Base-by-base conservation (phyloP, 805 yeast genomes). In the Candida maesae region DNA sequence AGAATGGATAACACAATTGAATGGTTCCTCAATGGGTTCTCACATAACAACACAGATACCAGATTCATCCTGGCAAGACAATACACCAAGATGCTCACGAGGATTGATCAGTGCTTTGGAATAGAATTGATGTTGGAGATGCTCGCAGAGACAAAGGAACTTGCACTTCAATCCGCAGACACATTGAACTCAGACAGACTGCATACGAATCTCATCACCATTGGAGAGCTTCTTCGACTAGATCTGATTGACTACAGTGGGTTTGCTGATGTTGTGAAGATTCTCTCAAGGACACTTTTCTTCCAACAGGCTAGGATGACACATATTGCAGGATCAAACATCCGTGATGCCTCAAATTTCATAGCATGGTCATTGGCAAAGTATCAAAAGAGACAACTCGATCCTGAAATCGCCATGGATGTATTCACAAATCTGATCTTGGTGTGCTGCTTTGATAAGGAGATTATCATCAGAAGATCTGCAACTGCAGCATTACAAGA, bases 401-500 rank as follows among this genome's bases (percentile, higher is more conserved):
- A 46, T 1, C 41, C 54, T 1, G 50, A 50, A 0, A 25, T 51
- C 1, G 36, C 52, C 20, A 15, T 47, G 2, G 38, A 38, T 1
- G 29, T 66, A 1, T 64, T 66, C 37, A 45, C 49, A 2, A 45
- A 50, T 11, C 58, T 86, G 19, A 52, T 84, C 3, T 57, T 70
- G 10, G 70, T 78, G 1, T 64, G 81, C 8, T 68, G 86, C 36
- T 81, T 82, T 55, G 98, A 90, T 56, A 64, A 70, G 17, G 96
- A 89, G 40, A 65, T 87, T 15, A 71, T 80, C 44, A 75, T 89
- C 6, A 68, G 96, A 41, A 68, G 95, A 42, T 90, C 96, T 14
- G 81, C 90, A 1, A 69, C 87, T 5, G 96, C 97, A 1, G 91
- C 93, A 0, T 53, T 90, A 6, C 97, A 90, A 56, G 98, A 90